phyloP scores from a whole-genome alignment of 1,284 basidiomycete genomes.

The Austroboletus niveus region DNA sequence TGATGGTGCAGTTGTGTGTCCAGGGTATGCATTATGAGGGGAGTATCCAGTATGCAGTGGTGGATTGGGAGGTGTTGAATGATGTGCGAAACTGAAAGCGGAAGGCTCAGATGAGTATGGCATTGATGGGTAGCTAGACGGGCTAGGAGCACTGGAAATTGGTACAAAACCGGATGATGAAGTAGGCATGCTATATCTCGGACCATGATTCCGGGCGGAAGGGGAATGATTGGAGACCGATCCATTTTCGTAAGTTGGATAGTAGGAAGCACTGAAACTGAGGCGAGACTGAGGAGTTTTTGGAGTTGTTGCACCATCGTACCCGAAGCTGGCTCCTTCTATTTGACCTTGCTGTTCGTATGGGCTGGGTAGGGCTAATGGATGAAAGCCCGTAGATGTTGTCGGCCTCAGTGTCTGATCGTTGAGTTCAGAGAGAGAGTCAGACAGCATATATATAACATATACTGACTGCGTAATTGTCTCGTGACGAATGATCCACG shows the following conservation, averaged over 20 bases:
- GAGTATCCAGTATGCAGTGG: constrained; percentile 17
- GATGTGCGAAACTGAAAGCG: constrained; percentile 41
- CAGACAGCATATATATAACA: constrained; percentile 28
- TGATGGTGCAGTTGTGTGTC: constrained; percentile 8
- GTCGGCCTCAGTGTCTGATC: constrained; percentile 40
- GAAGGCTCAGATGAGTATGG: constrained; percentile 49
- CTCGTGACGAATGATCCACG: constrained; percentile 49
- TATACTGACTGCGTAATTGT: constrained; percentile 62
- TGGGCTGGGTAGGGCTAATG: constrained; percentile 25
- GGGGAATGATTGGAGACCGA: constrained; percentile 29
- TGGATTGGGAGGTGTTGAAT: constrained; percentile 23
- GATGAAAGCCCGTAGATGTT: constrained; percentile 39
- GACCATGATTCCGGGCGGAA: constrained; percentile 43
- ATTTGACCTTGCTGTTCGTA: constrained; percentile 29
- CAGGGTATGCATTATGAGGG: constrained; percentile 38
- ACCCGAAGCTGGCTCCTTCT: constrained; percentile 24
- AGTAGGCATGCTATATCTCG: constrained; percentile 65
- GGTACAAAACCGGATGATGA: constrained; percentile 70
- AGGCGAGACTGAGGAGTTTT: constrained; percentile 35
- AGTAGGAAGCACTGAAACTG: constrained; percentile 43
- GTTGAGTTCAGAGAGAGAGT: constrained; percentile 30
- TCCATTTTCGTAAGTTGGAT: constrained; percentile 53
- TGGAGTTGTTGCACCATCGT: constrained; percentile 40
- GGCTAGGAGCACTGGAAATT: constrained; percentile 31
- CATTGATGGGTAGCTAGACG: constrained; percentile 24